Evolutionary conservation across 1,139 yeast species (phyloP).

Genomic region (Yamadazyma sp.): DNA sequence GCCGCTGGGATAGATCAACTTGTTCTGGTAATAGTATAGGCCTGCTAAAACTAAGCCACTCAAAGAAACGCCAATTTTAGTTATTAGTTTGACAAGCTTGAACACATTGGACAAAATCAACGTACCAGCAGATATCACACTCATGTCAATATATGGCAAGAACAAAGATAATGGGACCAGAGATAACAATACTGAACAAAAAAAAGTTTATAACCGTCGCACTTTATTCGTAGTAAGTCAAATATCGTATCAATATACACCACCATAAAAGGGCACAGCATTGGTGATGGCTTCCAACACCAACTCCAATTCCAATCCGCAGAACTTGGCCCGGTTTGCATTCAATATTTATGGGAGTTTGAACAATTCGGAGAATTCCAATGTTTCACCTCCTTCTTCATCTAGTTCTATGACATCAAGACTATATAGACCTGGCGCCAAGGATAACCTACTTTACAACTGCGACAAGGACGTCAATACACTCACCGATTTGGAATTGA

Average conservation of each 20-base stretch:
- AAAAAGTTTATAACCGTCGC: neutral
- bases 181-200: too few relatives aligned
- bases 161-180: neutral
- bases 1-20: slow-evolving; percentile 77
- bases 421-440: slow-evolving; percentile 5
- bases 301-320: slow-evolving; percentile 11
- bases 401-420: slow-evolving; percentile 18
- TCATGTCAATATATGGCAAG: slow-evolving; percentile 6
- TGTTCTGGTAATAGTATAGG: slow-evolving; percentile 65
- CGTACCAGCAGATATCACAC: slow-evolving; percentile 12
- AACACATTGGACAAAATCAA: slow-evolving; percentile 12
- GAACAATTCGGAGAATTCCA: slow-evolving; percentile 9
- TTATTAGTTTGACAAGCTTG: slow-evolving; percentile 18
- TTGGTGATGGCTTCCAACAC: neutral
- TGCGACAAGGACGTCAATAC: slow-evolving; percentile 31
- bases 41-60: slow-evolving; percentile 49
- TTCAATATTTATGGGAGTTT: slow-evolving; percentile 35
- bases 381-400: slow-evolving; percentile 20
- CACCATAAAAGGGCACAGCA: too few relatives aligned
- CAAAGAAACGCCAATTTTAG: slow-evolving; percentile 34
- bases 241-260: too few relatives aligned
- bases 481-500: slow-evolving; percentile 25
- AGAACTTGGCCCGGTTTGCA: slow-evolving; percentile 34
- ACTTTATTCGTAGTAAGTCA: too few relatives aligned
- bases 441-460: slow-evolving; percentile 21